These are phyloP conservation scores for Gossypium trilobum DNA, from an alignment of 441 rosid species.

Conservation along the genomic window DNA sequence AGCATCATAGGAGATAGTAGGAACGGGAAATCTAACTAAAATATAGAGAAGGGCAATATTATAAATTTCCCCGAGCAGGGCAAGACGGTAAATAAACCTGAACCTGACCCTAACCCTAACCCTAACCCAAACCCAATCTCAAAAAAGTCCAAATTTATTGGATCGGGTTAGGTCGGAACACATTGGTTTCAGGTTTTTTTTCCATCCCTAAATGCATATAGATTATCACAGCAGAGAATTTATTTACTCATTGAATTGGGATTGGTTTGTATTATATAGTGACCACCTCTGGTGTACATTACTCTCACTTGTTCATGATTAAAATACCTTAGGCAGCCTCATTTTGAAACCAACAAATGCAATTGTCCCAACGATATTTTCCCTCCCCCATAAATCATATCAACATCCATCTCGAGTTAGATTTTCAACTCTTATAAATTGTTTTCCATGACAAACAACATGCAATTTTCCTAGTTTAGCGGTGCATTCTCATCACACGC, in stretches of 20 bases:
- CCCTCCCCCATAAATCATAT: background rate
- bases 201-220: too few relatives aligned
- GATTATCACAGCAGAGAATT: background rate
- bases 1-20: too few relatives aligned
- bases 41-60: too few relatives aligned
- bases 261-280: background rate
- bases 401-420: background rate
- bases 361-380: background rate
- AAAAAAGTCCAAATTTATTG: too few relatives aligned
- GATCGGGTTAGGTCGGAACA: too few relatives aligned
- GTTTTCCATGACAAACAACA: constrained; percentile 4
- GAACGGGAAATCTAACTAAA: too few relatives aligned
- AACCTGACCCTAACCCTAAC: too few relatives aligned
- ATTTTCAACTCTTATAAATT: background rate
- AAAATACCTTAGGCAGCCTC: background rate
- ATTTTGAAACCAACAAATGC: background rate
- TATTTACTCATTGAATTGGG: background rate
- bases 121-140: too few relatives aligned
- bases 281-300: background rate
- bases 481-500: background rate
- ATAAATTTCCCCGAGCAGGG: too few relatives aligned
- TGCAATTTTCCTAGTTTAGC: background rate
- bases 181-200: too few relatives aligned
- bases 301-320: background rate
- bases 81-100: too few relatives aligned